A percentile compares a stretch with the other conserved stretches of the same genome.
Conservation (phyloP, 208 protist species). For the Herpetomonas muscarum region DNA sequence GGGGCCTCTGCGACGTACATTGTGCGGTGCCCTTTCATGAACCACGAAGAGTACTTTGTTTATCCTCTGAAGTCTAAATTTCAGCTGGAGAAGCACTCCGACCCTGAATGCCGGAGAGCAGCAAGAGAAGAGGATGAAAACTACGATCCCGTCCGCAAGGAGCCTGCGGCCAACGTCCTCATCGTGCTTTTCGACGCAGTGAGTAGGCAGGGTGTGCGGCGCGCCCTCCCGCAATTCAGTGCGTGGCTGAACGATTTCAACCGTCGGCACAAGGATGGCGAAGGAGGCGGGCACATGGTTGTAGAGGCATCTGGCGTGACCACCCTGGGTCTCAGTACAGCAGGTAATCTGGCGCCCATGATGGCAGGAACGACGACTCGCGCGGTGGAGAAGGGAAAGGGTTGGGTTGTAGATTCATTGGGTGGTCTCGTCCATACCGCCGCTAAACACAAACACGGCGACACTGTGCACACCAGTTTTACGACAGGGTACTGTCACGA, state of each 20-base stretch:
- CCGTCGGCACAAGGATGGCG: neutral
- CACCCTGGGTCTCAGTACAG: conserved; percentile 36
- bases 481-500: conserved; percentile 43
- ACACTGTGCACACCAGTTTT: conserved; percentile 27
- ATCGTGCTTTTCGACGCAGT: conserved; percentile 55
- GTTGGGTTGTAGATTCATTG: too few species aligned
- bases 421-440: conserved; percentile 24
- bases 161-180: conserved; percentile 47
- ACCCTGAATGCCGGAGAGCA: neutral
- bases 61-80: conserved; percentile 22
- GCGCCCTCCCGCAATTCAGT: conserved; percentile 48
- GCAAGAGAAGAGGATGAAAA: neutral
- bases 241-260: conserved; percentile 40
- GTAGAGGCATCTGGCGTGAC: conserved; percentile 36
- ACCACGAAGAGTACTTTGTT: conserved; percentile 53
- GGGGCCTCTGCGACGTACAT: conserved; percentile 37
- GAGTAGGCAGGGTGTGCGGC: conserved; percentile 47
- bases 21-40: conserved; percentile 27
- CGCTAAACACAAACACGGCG: conserved; percentile 45
- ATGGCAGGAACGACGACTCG: conserved; percentile 13
- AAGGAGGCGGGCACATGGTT: conserved; percentile 19
- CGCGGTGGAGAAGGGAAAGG: too few species aligned
- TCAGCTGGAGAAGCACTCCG: neutral
- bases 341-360: conserved; percentile 32
- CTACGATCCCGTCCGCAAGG: neutral